Evolutionary conservation across 148 eudicot genomes (phyloP), one percentile per base, ranked within the genome.

Genomic region (Camellia granthamiana): DNA sequence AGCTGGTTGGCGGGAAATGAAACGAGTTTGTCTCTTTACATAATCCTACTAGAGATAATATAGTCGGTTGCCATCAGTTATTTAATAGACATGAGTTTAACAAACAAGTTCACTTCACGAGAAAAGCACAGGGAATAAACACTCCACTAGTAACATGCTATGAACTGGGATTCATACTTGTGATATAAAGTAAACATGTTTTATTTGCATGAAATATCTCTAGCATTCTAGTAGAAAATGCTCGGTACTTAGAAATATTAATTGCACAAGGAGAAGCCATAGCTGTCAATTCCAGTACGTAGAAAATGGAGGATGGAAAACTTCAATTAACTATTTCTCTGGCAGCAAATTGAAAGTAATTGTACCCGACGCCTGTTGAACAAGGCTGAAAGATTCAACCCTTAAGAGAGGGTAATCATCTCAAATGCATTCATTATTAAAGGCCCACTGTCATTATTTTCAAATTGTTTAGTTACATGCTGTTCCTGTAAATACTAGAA

Each of bases 381-480:
- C 87, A 97, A 85, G 79, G 97, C 95, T 69, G 99, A 92, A 80
- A 97, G 88, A 80, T 97, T 94, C 79, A 97, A 82, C 76, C 99
- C 99, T 84, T 97, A 97, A 68, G 99, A 97, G 67, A 97, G 86
- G 62, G 98, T 97, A 74, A 97, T 94, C 99, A 97, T 94, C 90
- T 97, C 99, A 88, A 97, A 97, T 41, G 99, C 99, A 86, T 97
- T 97, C 99, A 97, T 97, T 59, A 90, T 83, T 63, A 97, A 72
- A 79, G 99, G 99, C 73, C 98, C 97, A 74, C 59, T 78, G 44
- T 79, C 86, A 76, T 78, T 62, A 56, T 74, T 69, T 71, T 66
- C 85, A 10, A 97, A 76, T 78, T 91, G 91, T 80, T 97, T 98
- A 62, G 88, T 88, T 58, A 97, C 99, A 86, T 83, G 91, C 61